Evolutionary conservation across 2,329 filamentous ascomycete genomes (phyloP).

Genomic region (Emmonsiellopsis sp.): DNA sequence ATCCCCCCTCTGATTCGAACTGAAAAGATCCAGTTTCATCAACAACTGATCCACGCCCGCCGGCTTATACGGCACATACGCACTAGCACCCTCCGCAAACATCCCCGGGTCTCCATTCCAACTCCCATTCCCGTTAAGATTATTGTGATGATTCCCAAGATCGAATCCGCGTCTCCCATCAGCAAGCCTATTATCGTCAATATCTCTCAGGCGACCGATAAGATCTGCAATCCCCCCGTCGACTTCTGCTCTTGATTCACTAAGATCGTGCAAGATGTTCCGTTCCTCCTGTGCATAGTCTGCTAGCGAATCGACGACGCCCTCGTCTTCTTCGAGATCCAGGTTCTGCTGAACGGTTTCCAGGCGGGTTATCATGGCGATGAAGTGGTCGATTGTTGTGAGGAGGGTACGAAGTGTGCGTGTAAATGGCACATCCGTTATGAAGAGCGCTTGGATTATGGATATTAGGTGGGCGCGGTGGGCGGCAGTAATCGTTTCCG

Average conservation of each 20-base stretch:
- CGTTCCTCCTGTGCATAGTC: constrained; percentile 64
- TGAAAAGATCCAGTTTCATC: constrained; percentile 73
- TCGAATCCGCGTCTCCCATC: constrained; percentile 29
- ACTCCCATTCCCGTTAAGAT: constrained; percentile 10
- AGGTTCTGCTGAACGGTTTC: constrained; percentile 67
- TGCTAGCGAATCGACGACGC: constrained; percentile 66
- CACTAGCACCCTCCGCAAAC: constrained; percentile 20
- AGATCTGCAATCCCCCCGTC: constrained; percentile 58
- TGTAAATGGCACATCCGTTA: constrained; percentile 34
- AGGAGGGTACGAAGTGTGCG: constrained; percentile 29
- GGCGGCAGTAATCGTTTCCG: constrained; percentile 71
- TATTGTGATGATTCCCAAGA: constrained; percentile 25
- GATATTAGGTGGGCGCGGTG: constrained; percentile 68
- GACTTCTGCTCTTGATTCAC: constrained; percentile 54
- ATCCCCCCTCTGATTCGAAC: constrained; percentile 14
- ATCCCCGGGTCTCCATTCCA: constrained; percentile 22
- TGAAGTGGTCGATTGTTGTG: constrained; percentile 64
- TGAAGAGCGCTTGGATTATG: constrained; percentile 42
- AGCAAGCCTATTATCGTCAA: constrained; percentile 49
- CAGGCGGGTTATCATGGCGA: constrained; percentile 66
- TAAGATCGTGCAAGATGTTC: constrained; percentile 57
- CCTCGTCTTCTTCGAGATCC: constrained; percentile 74
- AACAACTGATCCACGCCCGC: constrained; percentile 75
- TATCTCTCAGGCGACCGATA: constrained; percentile 46
- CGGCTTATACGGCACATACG: constrained; percentile 62